A percentile compares a stretch with the other conserved stretches of the same genome.
These are phyloP conservation scores for Eudorina sp. DNA, from an alignment of 139 green algal genomes.

Conservation along the genomic window DNA sequence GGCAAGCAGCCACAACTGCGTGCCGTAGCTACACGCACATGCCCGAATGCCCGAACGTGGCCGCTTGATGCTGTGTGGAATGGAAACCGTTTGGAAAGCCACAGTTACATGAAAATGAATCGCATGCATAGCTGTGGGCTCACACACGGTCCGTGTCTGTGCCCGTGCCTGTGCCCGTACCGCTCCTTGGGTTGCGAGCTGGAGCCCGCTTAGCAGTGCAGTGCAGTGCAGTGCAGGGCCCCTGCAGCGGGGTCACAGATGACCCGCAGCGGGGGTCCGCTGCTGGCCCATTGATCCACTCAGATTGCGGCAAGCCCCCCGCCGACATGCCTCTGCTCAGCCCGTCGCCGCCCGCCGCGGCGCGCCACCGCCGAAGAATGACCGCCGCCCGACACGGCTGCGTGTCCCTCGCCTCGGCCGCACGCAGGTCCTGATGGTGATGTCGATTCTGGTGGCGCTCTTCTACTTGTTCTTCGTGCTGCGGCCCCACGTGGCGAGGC, in stretches of 20 bases:
- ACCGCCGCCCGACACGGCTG: neutral
- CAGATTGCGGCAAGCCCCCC: neutral
- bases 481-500: neutral
- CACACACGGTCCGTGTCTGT: too few species aligned
- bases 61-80: neutral
- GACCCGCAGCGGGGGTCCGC: too few species aligned
- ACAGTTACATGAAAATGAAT: too few species aligned
- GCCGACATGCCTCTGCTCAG: neutral
- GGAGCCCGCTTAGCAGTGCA: too few species aligned
- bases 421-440: conserved; percentile 25
- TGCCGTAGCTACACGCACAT: neutral
- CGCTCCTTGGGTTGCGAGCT: too few species aligned
- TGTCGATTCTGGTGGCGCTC: neutral
- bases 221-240: too few species aligned
- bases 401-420: neutral
- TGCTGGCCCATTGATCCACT: too few species aligned
- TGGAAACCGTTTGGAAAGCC: neutral
- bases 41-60: neutral
- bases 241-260: too few species aligned
- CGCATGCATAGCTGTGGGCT: too few species aligned
- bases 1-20: neutral
- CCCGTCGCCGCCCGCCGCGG: neutral
- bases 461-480: conserved; percentile 14
- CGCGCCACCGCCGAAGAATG: neutral
- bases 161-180: too few species aligned